phyloP scores from a whole-genome alignment of 768 basidiomycete genomes.

The Clavulina sp. region DNA sequence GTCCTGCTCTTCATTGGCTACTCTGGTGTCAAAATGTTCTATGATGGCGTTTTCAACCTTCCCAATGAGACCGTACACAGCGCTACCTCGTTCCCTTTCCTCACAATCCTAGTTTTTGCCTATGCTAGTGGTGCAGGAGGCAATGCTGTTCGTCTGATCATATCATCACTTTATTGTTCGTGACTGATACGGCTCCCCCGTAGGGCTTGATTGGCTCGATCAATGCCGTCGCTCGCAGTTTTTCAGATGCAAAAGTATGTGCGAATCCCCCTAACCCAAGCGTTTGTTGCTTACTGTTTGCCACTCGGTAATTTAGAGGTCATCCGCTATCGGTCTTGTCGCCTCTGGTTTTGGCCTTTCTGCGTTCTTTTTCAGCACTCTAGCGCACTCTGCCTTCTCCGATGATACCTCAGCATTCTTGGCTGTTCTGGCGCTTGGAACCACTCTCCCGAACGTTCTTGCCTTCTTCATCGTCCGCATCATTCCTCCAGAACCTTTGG shows the following conservation, averaged over 20 bases:
- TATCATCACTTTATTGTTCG: not conserved
- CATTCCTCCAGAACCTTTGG: conserved; percentile 33
- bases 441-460: conserved; percentile 60
- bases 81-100: conserved; percentile 26
- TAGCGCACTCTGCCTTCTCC: conserved; percentile 53
- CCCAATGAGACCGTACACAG: conserved; percentile 18
- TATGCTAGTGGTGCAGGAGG: conserved; percentile 66
- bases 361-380: conserved; percentile 72
- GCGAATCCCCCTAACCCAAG: not conserved
- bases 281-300: no score
- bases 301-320: conserved; percentile 30
- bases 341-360: conserved; percentile 81
- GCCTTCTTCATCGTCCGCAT: conserved; percentile 57
- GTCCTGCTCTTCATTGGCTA: conserved; percentile 53
- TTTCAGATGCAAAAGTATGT: conserved; percentile 51
- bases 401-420: conserved; percentile 68
- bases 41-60: conserved; percentile 30
- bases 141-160: conserved; percentile 24
- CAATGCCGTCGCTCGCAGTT: conserved; percentile 71
- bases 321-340: conserved; percentile 58
- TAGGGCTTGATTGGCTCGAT: conserved; percentile 45
- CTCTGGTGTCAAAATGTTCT: conserved; percentile 51
- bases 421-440: conserved; percentile 57
- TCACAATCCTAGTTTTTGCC: conserved; percentile 41
- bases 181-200: not conserved